A percentile compares a stretch with the other conserved stretches of the same genome.
Evolutionary conservation across 176 grass and related monocot genomes (phyloP).

Genomic region (Aegilops sharonensis): DNA sequence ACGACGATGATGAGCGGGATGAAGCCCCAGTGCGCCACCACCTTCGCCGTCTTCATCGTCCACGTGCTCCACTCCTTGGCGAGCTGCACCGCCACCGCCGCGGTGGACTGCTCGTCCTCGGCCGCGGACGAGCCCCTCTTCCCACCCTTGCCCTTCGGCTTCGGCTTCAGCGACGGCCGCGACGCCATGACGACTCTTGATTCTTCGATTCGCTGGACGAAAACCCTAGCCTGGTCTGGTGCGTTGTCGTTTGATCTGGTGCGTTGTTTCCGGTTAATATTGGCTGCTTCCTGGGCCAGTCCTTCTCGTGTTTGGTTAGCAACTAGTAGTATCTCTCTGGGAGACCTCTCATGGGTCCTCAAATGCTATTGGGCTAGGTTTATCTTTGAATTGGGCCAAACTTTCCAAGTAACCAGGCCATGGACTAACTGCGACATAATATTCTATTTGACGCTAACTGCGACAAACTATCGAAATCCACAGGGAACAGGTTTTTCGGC

Average conservation of each 20-base stretch:
- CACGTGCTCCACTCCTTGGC: constrained; percentile 79
- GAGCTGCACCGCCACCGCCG: constrained; percentile 30
- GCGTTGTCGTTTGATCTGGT: background rate
- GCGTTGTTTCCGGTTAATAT: constrained; percentile 15
- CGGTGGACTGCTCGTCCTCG: constrained; percentile 30
- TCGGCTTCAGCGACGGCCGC: constrained; percentile 45
- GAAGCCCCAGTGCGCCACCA: constrained; percentile 83
- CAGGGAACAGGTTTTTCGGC: too few species aligned
- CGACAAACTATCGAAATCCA: too few species aligned
- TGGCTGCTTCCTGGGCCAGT: constrained; percentile 1
- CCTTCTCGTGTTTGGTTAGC: background rate
- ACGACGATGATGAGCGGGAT: constrained; percentile 84
- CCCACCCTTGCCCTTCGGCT: constrained; percentile 41
- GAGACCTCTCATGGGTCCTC: background rate
- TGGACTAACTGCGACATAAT: too few species aligned
- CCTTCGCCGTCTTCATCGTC: constrained; percentile 85
- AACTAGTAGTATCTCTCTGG: background rate
- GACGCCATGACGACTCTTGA: constrained; percentile 38
- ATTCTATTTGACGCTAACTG: too few species aligned
- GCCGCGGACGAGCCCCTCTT: constrained; percentile 27
- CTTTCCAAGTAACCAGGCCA: background rate
- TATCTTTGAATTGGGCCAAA: background rate
- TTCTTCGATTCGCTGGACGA: background rate
- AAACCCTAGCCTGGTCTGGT: constrained; percentile 36
- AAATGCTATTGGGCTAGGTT: background rate